Evolutionary conservation across 2,329 filamentous ascomycete genomes (phyloP).

Genomic region (Immersiporthe knoxdaviesiana): DNA sequence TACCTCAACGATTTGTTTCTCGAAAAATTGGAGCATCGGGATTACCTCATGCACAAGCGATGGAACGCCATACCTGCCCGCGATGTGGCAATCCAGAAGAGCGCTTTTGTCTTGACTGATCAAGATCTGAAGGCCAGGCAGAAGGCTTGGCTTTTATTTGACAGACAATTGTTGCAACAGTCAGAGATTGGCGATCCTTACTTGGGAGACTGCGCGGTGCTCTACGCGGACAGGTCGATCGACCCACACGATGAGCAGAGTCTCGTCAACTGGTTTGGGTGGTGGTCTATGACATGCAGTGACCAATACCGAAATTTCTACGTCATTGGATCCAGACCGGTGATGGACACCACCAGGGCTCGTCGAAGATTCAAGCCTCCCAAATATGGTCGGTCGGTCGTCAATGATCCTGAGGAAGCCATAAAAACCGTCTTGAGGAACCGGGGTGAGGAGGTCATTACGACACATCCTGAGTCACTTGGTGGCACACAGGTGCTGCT

Average conservation of each 20-base stretch:
- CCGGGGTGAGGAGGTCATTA: conserved; percentile 25
- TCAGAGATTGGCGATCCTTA: conserved; percentile 31
- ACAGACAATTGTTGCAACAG: conserved; percentile 24
- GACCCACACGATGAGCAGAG: conserved; percentile 64
- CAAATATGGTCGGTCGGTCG: conserved; percentile 41
- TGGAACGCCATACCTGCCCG: conserved; percentile 13
- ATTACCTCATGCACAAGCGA: conserved; percentile 26
- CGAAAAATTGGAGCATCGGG: conserved; percentile 38
- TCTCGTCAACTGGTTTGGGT: conserved; percentile 65
- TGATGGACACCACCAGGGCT: conserved; percentile 29
- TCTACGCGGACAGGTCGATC: conserved; percentile 52
- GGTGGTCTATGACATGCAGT: conserved; percentile 56
- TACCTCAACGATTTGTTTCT: conserved; percentile 42
- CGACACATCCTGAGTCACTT: background rate
- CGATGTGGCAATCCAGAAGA: conserved; percentile 22
- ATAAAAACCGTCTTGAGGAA: conserved; percentile 31
- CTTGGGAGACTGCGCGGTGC: conserved; percentile 44
- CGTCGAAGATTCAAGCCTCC: conserved; percentile 40
- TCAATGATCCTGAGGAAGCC: conserved; percentile 44
- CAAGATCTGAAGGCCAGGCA: conserved; percentile 24
- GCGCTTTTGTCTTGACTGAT: conserved; percentile 18
- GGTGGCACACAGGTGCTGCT: background rate
- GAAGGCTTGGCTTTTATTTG: conserved; percentile 22
- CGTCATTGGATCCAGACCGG: conserved; percentile 53
- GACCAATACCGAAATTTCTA: conserved; percentile 58